These are phyloP conservation scores for Lecanoromycetidae sp. DNA, from an alignment of 2,329 filamentous ascomycete species.

Conservation along the genomic window DNA sequence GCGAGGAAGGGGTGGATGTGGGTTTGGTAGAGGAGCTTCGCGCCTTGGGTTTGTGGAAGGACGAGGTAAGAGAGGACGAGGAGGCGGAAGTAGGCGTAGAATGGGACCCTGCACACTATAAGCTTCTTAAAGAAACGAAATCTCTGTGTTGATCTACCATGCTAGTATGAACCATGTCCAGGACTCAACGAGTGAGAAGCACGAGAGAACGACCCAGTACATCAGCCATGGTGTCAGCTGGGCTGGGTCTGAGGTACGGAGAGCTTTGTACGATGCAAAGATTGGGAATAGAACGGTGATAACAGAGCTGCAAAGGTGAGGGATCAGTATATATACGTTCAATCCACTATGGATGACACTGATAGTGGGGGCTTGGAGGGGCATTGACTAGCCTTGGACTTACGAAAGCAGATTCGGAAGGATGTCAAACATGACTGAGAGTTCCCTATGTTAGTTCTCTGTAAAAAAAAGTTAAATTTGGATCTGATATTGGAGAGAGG, in stretches of 20 bases:
- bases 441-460: too few relatives aligned
- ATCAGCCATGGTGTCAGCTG: slow-evolving; percentile 95
- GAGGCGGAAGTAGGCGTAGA: slow-evolving; percentile 85
- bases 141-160: slow-evolving; percentile 43
- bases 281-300: slow-evolving; percentile 87
- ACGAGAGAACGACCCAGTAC: slow-evolving; percentile 93
- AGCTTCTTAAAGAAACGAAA: background rate
- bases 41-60: slow-evolving; percentile 93
- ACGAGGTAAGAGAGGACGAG: slow-evolving; percentile 86
- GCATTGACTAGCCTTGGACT: slow-evolving; percentile 28
- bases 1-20: slow-evolving; percentile 80
- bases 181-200: slow-evolving; percentile 69
- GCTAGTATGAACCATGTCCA: slow-evolving; percentile 77
- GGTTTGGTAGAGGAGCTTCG: slow-evolving; percentile 69
- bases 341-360: background rate
- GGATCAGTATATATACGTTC: background rate
- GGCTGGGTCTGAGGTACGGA: slow-evolving; percentile 80
- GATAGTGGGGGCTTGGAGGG: background rate
- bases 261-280: slow-evolving; percentile 95
- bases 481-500: background rate
- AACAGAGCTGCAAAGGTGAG: slow-evolving; percentile 51
- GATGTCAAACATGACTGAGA: slow-evolving; percentile 59
- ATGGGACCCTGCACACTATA: slow-evolving; percentile 46
- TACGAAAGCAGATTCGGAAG: slow-evolving; percentile 68
- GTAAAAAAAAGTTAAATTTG: too few relatives aligned